Base-by-base conservation (phyloP, 106 monocot species). In the Xerophyta viscosa region DNA sequence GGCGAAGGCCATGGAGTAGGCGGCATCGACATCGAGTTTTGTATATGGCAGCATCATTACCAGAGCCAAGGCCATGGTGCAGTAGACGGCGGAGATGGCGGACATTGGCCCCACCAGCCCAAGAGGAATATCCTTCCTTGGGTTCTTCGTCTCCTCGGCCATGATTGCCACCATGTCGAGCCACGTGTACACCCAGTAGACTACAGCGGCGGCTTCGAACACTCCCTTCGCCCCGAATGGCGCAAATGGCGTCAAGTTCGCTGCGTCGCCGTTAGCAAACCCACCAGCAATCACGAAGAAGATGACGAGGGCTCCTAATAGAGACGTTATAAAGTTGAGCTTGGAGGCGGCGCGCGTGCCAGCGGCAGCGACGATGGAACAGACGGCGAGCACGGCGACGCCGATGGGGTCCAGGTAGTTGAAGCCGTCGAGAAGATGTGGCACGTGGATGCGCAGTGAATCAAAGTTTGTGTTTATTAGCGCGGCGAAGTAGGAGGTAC, bases 141-240 rank as follows among this genome's bases (percentile, higher is more conserved):
- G 87, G 45, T 88, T 87, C 52, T 58, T 71, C 8, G 87, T 84
- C 61, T 89, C 88, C 58, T 83, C 88, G 2, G 88, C 88, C 79
- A 89, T 79, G 13, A 79, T 89, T 13, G 83, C 83, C 29, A 83
- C 68, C 55, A 56, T 83, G 61, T 93, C 93, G 46, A 84, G 87
- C 0, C 93, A 87, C 3, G 67, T 70, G 69, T 87, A 93, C 5
- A 79, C 72, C 47, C 66, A 83, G 61, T 79, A 89, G 29, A 89
- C 80, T 17, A 89, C 61, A 8, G 73, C 83, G 9, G 88, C 83
- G 0, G 70, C 83, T 15, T 27, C 53, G 30, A 93, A 71, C 8
- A 84, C 77, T 2, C 93, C 93, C 4, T 56, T 52, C 1, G 15
- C 83, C 0, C 93, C 93, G 52, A 52, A 72, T 0, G 93, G 87